A percentile compares a stretch with the other conserved stretches of the same genome.
Conservation (phyloP, 1,284 basidiomycete species). For the Ceratobasidium sp. region DNA sequence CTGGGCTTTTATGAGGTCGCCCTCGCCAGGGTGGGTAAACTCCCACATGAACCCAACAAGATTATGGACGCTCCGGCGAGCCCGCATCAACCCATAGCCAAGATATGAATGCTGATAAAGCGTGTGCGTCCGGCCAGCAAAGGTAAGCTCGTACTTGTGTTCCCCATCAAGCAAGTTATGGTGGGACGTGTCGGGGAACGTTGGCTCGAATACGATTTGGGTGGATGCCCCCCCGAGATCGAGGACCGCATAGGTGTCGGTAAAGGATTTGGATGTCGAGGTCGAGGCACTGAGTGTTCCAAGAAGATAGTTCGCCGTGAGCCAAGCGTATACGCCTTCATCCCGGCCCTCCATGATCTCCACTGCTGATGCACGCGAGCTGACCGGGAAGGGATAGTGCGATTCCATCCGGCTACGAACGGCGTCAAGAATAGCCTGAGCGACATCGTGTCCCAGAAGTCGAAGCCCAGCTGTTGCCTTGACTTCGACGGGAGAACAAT, state of each 20-base stretch:
- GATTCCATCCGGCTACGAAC: constrained; percentile 73
- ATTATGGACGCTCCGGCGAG: constrained; percentile 85
- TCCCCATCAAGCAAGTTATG: constrained; percentile 81
- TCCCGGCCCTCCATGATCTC: constrained; percentile 96
- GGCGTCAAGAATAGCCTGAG: constrained; percentile 79
- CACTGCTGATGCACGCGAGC: constrained; percentile 67
- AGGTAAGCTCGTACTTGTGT: constrained; percentile 89
- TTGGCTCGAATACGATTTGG: constrained; percentile 97
- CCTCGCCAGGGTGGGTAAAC: constrained; percentile 54
- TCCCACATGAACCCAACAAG: constrained; percentile 88
- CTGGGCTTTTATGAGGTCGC: constrained; percentile 51
- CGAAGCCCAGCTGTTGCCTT: constrained; percentile 96
- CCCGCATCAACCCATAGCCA: constrained; percentile 95
- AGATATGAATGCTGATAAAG: constrained; percentile 97
- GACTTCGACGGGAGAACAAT: constrained; percentile 90
- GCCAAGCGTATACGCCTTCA: constrained; percentile 98
- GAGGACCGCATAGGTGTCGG: constrained; percentile 87
- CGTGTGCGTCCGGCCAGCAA: constrained; percentile 75
- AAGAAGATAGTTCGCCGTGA: constrained; percentile 95
- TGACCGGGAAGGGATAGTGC: constrained; percentile 78
- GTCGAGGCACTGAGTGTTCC: constrained; percentile 72
- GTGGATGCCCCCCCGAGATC: constrained; percentile 97
- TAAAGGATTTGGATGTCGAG: constrained; percentile 53
- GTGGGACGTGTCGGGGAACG: constrained; percentile 63
- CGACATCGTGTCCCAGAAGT: constrained; percentile 74